These are phyloP conservation scores for Myrica gale DNA, from an alignment of 306 rosid genomes.

Conservation along the genomic window DNA sequence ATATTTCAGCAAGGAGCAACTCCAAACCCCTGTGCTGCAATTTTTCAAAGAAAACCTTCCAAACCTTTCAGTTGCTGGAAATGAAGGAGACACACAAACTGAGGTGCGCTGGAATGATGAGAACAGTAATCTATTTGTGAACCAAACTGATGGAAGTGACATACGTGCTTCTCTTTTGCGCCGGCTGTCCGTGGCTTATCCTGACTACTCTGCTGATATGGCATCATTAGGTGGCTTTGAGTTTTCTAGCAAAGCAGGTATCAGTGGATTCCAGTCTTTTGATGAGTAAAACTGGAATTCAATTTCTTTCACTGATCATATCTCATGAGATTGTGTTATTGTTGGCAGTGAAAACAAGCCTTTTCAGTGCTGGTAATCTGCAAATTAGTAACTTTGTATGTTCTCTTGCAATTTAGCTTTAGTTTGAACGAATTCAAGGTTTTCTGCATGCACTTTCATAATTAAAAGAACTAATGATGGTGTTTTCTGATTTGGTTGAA, in stretches of 20 bases:
- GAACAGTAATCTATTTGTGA: conserved; percentile 29
- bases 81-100: conserved; percentile 34
- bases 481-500: neutral
- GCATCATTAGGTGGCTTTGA: conserved; percentile 51
- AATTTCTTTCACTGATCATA: conserved; percentile 9
- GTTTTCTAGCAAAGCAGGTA: conserved; percentile 61
- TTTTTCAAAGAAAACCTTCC: conserved; percentile 53
- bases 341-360: conserved; percentile 62
- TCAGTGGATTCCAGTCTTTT: neutral
- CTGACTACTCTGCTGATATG: conserved; percentile 48
- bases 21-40: conserved; percentile 45
- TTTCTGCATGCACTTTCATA: neutral
- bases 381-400: conserved; percentile 58
- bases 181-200: conserved; percentile 57
- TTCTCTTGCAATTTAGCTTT: conserved; percentile 26
- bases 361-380: conserved; percentile 49
- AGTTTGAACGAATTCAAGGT: neutral
- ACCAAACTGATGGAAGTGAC: conserved; percentile 36
- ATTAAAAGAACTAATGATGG: neutral
- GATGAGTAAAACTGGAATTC: conserved; percentile 4
- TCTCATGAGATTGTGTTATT: conserved; percentile 33
- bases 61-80: conserved; percentile 42
- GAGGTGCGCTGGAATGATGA: conserved; percentile 50
- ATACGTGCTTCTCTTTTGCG: conserved; percentile 52
- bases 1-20: conserved; percentile 54